A percentile compares a stretch with the other conserved stretches of the same genome.
These are phyloP conservation scores for Tolypocladium ophioglossoides DNA, from an alignment of 2,329 filamentous ascomycete species.

Conservation along the genomic window DNA sequence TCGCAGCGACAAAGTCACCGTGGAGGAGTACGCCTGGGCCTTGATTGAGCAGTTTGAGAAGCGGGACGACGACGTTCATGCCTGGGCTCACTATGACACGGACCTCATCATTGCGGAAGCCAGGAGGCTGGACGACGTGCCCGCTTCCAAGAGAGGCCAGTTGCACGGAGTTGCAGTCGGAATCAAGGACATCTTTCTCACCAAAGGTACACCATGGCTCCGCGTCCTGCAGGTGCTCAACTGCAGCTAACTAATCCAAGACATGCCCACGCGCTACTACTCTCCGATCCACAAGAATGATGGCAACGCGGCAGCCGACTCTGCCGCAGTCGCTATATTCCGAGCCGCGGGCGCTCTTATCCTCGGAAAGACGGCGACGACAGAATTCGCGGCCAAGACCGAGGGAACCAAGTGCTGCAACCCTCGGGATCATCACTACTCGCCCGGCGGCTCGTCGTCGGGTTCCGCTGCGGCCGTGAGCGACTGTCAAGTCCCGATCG, in stretches of 20 bases:
- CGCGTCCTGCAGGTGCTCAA: not conserved
- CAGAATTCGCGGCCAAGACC: constrained; percentile 50
- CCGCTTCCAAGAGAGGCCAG: constrained; percentile 35
- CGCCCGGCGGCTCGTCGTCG: constrained; percentile 57
- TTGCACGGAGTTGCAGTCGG: constrained; percentile 48
- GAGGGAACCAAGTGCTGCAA: constrained; percentile 48
- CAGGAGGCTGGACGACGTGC: constrained; percentile 36
- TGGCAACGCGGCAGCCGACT: constrained; percentile 36
- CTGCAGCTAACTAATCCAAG: constrained; percentile 13
- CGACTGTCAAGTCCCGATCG: constrained; percentile 51
- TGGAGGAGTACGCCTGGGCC: constrained; percentile 36
- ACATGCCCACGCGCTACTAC: constrained; percentile 47
- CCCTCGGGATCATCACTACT: constrained; percentile 53
- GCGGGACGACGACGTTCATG: constrained; percentile 33
- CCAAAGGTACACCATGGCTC: constrained; percentile 31
- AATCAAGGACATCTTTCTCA: constrained; percentile 50
- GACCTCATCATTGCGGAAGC: constrained; percentile 39
- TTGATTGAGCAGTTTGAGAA: constrained; percentile 33
- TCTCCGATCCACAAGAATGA: constrained; percentile 40
- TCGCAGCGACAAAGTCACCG: constrained; percentile 23
- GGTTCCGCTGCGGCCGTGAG: constrained; percentile 57
- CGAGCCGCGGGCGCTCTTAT: constrained; percentile 45
- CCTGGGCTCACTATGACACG: constrained; percentile 38
- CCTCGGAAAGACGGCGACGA: constrained; percentile 41
- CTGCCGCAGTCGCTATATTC: constrained; percentile 38